These are phyloP conservation scores for Fusarium aywerte DNA, from an alignment of 2,329 filamentous ascomycete species.

Conservation along the genomic window DNA sequence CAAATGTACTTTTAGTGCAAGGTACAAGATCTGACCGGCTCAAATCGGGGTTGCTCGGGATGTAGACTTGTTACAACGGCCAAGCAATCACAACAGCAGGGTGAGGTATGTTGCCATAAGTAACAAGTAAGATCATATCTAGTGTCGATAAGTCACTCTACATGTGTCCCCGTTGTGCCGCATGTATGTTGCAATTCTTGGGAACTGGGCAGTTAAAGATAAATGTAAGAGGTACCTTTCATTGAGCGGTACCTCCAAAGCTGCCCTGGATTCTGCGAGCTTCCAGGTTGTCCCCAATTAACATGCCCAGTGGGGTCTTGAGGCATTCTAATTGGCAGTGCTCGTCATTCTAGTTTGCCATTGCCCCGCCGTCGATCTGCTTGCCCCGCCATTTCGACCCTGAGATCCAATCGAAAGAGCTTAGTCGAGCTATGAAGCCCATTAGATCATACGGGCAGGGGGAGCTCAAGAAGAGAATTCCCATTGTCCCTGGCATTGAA, in stretches of 20 bases:
- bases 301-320: slow-evolving; percentile 43
- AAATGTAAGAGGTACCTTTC: slow-evolving; percentile 21
- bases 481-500: slow-evolving; percentile 29
- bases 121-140: not conserved
- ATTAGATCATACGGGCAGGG: slow-evolving; percentile 29
- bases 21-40: not conserved
- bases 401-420: slow-evolving; percentile 39
- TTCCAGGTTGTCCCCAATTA: slow-evolving; percentile 39
- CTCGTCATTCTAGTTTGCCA: slow-evolving; percentile 39
- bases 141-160: not conserved
- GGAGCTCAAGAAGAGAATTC: slow-evolving; percentile 37
- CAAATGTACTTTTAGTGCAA: not conserved
- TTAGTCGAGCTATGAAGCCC: slow-evolving; percentile 36
- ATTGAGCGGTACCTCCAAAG: not conserved
- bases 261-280: slow-evolving; percentile 33
- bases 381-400: slow-evolving; percentile 43
- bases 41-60: not conserved
- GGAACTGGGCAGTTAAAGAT: not conserved
- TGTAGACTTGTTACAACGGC: not conserved
- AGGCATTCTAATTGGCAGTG: slow-evolving; percentile 39
- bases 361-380: slow-evolving; percentile 47
- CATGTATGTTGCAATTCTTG: slow-evolving; percentile 1
- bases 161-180: slow-evolving; percentile 9
- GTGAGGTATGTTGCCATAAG: slow-evolving; percentile 10
- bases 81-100: slow-evolving; percentile 3